Conservation (phyloP, 108 stramenopile genomes). For the Stephanodiscus triporus region DNA sequence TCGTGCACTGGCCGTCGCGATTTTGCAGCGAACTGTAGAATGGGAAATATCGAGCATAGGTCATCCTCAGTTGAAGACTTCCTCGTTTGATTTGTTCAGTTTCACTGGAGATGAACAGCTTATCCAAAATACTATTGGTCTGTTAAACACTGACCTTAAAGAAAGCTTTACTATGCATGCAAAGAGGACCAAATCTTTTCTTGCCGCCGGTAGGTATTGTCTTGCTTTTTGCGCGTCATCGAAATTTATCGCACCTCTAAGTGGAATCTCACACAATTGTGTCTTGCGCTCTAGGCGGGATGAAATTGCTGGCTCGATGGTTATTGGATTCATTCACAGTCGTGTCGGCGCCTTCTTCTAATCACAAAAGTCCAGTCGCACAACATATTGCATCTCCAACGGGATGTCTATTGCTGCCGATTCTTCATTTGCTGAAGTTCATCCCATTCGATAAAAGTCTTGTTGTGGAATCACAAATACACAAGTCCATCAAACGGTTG, state of each 20-base stretch:
- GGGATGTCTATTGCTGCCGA: conserved; percentile 34
- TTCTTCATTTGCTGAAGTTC: conserved; percentile 33
- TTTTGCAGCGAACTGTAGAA: conserved; percentile 42
- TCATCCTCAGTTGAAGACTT: conserved; percentile 7
- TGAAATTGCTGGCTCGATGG: conserved; percentile 47
- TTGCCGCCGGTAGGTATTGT: conserved; percentile 10
- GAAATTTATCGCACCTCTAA: not conserved
- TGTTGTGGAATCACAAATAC: conserved; percentile 36
- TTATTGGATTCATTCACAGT: conserved; percentile 38
- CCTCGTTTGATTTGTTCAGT: not conserved
- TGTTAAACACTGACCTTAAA: not conserved
- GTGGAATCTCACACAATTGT: not conserved
- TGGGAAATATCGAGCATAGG: conserved; percentile 24
- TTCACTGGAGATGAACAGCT: not conserved
- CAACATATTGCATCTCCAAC: conserved; percentile 30
- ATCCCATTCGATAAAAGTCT: conserved; percentile 48
- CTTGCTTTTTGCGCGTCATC: not conserved
- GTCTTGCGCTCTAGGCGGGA: conserved; percentile 20
- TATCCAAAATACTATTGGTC: not conserved
- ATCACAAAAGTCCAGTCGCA: not conserved
- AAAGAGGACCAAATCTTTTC: conserved; percentile 13
- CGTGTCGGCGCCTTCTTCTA: conserved; percentile 8
- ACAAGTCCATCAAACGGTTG: conserved; percentile 41
- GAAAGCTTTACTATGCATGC: not conserved
- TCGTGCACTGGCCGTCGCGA: conserved; percentile 35